Evolutionary conservation across 345 rosid species (phyloP), one percentile per base, ranked within the genome.

Genomic region (Gossypium rotundifolium): DNA sequence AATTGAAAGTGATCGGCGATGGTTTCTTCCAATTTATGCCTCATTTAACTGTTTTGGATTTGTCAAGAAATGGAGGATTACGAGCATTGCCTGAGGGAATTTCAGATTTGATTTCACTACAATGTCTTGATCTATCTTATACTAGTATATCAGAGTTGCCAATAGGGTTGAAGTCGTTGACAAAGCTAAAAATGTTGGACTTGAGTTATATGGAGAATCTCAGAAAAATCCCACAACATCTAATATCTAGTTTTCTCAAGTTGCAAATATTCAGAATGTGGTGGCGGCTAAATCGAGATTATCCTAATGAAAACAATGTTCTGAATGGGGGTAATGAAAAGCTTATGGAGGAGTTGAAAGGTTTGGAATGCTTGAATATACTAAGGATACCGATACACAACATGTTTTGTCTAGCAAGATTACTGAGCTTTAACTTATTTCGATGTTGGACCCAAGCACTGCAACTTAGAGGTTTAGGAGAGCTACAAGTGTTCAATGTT

Each of bases 21-120:
- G 51, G 57, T 0, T 81, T 84, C 73, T 84, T 80, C 38, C 65
- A 58, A 0, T 74, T 49, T 2, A n/a, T 66, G 2, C 33, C 51
- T 9, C 11, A 45, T 11, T 9, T 66, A 11, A 44, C 3, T 42
- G 70, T 65, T 44, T 22, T 65, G n/a, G 0, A 44, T 13, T 42
- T 65, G 53, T 65, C 70, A 7, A 0, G 5, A 0, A 82, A 83
- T 29, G 1, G 1, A 0, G 18, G 1, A 25, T 2, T 82, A 12
- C 25, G 9, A 1, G 58, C 64, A 25, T 42, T 85, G 45, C 86
- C 85, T 0, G 63, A 40, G 14, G 80, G 63, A 27, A 68, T 82
- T 48, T 60, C 68, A 14, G 14, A 65, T 4, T 5, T 79, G 10
- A 3, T 40, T 20, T 77, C 73, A 8, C 57, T 85, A 5, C 58